Conservation (phyloP, 1,284 basidiomycete species). For the Cutaneotrichosporon sp. region DNA sequence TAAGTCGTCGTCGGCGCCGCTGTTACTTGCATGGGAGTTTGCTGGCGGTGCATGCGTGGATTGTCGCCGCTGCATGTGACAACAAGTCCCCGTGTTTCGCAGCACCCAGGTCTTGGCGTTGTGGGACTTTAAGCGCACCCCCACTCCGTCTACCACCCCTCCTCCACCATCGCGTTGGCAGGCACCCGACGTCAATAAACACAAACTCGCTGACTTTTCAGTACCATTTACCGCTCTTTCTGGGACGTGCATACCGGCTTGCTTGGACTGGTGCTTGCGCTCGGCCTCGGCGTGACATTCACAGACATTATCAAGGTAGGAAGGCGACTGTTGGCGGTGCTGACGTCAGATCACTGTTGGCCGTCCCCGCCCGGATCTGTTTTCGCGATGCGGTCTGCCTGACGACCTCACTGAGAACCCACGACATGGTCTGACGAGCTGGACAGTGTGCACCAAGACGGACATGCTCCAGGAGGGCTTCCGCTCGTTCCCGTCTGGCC, state of each 20-base stretch:
- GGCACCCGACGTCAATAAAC: slow-evolving; percentile 1
- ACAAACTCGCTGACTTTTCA: slow-evolving; percentile 3
- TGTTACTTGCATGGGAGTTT: background rate
- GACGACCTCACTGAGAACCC: slow-evolving; percentile 59
- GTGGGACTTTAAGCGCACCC: too few relatives aligned
- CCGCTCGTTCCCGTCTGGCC: slow-evolving; percentile 87
- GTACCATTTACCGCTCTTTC: slow-evolving; percentile 62
- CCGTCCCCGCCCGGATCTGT: slow-evolving; percentile 77
- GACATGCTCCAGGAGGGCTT: slow-evolving; percentile 78
- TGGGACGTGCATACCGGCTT: slow-evolving; percentile 83
- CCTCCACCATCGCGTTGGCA: background rate
- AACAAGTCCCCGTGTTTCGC: too few relatives aligned
- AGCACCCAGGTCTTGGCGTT: too few relatives aligned
- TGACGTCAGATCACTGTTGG: slow-evolving; percentile 58
- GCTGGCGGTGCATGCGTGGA: background rate
- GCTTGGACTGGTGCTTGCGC: slow-evolving; percentile 54
- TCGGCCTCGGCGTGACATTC: slow-evolving; percentile 53
- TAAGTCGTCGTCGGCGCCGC: slow-evolving; percentile 16
- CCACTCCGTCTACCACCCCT: too few relatives aligned
- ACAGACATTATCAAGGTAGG: slow-evolving; percentile 72
- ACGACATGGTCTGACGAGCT: slow-evolving; percentile 65
- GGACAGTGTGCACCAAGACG: slow-evolving; percentile 70
- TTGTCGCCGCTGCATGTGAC: too few relatives aligned
- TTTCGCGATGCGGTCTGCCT: slow-evolving; percentile 77
- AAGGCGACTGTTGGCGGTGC: background rate